Conservation (phyloP, 225 moss, liverwort and hornwort genomes). For the Pleurozium schreberi region DNA sequence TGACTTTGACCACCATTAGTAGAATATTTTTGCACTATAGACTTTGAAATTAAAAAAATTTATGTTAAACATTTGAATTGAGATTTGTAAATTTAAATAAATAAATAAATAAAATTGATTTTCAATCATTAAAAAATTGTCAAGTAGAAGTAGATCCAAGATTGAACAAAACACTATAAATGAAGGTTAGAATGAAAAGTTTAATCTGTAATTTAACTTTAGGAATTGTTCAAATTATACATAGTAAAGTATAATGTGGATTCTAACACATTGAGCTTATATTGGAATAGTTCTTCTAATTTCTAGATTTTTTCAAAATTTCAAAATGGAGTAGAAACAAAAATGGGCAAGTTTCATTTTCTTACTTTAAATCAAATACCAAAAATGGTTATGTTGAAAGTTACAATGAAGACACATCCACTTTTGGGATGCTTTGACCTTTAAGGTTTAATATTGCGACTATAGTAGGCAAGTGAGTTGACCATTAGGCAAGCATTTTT, state of each 20-base stretch:
- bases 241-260: too few relatives aligned
- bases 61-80: too few relatives aligned
- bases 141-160: too few relatives aligned
- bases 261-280: background rate
- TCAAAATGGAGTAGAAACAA: background rate
- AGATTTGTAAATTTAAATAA: too few relatives aligned
- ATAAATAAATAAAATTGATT: fast-evolving
- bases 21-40: too few relatives aligned
- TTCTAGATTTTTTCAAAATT: background rate
- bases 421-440: fast-evolving
- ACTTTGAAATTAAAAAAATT: too few relatives aligned
- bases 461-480: background rate
- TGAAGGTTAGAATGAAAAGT: background rate
- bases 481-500: too few relatives aligned
- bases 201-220: fast-evolving
- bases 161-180: background rate
- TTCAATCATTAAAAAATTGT: too few relatives aligned
- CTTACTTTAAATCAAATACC: background rate
- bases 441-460: background rate
- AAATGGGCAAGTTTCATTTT: background rate
- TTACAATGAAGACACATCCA: background rate
- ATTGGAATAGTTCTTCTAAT: background rate
- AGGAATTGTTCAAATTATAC: background rate
- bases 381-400: background rate
- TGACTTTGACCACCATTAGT: too few relatives aligned